Evolutionary conservation across 139 green algal species (phyloP).

Genomic region (Chlamydomonas asymmetrica): DNA sequence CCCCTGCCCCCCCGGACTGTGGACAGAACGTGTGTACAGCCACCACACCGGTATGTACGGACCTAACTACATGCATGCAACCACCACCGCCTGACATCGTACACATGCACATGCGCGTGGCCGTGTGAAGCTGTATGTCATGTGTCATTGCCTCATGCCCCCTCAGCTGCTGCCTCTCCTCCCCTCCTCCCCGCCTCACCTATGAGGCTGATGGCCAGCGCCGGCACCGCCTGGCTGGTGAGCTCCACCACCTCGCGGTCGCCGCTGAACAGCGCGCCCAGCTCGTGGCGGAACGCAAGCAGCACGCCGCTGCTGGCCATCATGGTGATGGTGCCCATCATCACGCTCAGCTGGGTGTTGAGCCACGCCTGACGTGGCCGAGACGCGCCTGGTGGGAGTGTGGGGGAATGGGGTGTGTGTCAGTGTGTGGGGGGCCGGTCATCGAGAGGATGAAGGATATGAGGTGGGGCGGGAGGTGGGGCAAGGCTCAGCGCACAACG

Average conservation of each 20-base stretch:
- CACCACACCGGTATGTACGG: too few species aligned
- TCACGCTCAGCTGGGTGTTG: conserved; percentile 60
- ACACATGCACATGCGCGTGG: too few species aligned
- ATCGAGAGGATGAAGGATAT: too few species aligned
- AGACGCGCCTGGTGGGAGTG: conserved; percentile 27
- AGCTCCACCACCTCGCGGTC: conserved; percentile 44
- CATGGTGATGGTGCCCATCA: conserved; percentile 65
- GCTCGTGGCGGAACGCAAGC: conserved; percentile 35
- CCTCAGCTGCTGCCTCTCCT: background rate
- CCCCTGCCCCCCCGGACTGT: too few species aligned
- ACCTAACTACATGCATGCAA: too few species aligned
- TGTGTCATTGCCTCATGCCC: background rate
- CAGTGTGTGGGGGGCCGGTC: too few species aligned
- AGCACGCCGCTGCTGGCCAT: conserved; percentile 38
- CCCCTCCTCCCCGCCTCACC: conserved; percentile 31
- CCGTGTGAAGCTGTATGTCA: too few species aligned
- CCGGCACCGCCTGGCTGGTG: conserved; percentile 49
- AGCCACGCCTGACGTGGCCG: conserved; percentile 53
- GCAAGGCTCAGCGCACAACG: too few species aligned
- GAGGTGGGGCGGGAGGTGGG: too few species aligned
- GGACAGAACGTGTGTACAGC: too few species aligned
- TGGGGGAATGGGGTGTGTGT: background rate
- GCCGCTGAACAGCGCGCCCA: conserved; percentile 46
- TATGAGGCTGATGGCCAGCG: conserved; percentile 52
- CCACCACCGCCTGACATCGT: too few species aligned